Evolutionary conservation across 176 grass and related monocot species (phyloP).

Genomic region (Stipa capillata): DNA sequence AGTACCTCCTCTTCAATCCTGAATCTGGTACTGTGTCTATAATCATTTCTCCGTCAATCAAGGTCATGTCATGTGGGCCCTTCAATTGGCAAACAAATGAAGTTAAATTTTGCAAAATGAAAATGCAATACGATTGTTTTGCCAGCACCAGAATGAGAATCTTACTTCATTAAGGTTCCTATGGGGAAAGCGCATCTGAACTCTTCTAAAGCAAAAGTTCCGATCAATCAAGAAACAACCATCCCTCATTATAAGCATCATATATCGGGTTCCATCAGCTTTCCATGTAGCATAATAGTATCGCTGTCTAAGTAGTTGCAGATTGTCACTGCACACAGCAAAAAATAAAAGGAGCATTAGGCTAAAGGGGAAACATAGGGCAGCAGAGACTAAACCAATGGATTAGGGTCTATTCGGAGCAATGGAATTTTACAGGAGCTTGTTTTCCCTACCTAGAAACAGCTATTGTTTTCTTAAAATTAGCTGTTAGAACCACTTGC

Average conservation of each 20-base stretch:
- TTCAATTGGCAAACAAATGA: conserved; percentile 30
- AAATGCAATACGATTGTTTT: conserved; percentile 15
- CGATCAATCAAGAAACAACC: conserved; percentile 92
- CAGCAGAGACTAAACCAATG: too few species aligned
- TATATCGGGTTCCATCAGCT: conserved; percentile 98
- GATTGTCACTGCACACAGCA: conserved; percentile 65
- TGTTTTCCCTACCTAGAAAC: too few species aligned
- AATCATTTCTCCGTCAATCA: conserved; percentile 99
- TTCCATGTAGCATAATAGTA: conserved; percentile 99
- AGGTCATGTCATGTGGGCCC: conserved; percentile 72
- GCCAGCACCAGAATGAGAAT: not conserved
- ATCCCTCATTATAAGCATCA: conserved; percentile 92
- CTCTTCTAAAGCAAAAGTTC: conserved; percentile 87
- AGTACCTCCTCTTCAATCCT: conserved; percentile 86
- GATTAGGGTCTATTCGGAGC: too few species aligned
- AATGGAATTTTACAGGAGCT: too few species aligned
- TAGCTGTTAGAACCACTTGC: too few species aligned
- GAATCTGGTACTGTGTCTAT: conserved; percentile 86
- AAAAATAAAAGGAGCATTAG: conserved; percentile 9
- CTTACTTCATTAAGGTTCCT: conserved; percentile 71
- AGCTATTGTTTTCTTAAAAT: too few species aligned
- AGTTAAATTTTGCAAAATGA: not conserved
- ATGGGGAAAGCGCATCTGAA: conserved; percentile 95
- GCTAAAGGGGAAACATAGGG: not conserved
- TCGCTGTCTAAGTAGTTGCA: conserved; percentile 89